These are phyloP conservation scores for Linum lewisii DNA, from an alignment of 345 rosid genomes.

Conservation along the genomic window DNA sequence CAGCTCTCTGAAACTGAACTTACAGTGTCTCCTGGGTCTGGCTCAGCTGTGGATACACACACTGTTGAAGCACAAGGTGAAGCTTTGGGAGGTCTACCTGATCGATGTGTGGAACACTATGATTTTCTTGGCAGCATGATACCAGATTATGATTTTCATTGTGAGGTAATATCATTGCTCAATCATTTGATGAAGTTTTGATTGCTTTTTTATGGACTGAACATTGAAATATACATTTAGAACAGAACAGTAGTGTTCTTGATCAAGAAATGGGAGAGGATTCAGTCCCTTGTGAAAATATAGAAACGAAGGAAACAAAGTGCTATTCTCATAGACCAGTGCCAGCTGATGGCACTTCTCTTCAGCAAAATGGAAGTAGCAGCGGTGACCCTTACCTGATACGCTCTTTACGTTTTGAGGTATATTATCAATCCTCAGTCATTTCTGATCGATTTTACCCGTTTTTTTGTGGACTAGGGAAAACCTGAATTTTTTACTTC, in stretches of 20 bases:
- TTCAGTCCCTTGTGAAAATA: slow-evolving; percentile 17
- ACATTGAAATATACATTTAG: slow-evolving; percentile 13
- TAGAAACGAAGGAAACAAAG: slow-evolving; percentile 29
- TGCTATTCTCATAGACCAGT: slow-evolving; percentile 11
- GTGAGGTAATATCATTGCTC: slow-evolving; percentile 18
- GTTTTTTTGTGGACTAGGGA: neutral
- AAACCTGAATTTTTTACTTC: neutral
- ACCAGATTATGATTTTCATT: slow-evolving; percentile 21
- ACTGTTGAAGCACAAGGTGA: slow-evolving; percentile 20
- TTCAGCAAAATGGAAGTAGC: slow-evolving; percentile 28
- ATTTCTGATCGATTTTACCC: neutral
- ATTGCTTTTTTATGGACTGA: neutral
- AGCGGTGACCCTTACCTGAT: slow-evolving; percentile 23
- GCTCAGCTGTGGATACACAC: slow-evolving; percentile 13
- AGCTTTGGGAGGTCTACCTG: slow-evolving; percentile 23
- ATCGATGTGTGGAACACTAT: slow-evolving; percentile 16
- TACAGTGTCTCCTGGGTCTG: slow-evolving; percentile 8
- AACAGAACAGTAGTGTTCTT: slow-evolving; percentile 22
- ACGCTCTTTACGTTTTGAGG: slow-evolving; percentile 72
- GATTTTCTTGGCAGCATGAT: slow-evolving; percentile 15
- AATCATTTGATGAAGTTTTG: slow-evolving; percentile 1
- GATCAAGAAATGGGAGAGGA: slow-evolving; percentile 22
- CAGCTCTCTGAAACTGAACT: slow-evolving; percentile 14
- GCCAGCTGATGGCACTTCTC: slow-evolving; percentile 16
- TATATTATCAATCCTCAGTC: slow-evolving; percentile 18